These are phyloP conservation scores for Naganishia liquefaciens DNA, from an alignment of 1,284 basidiomycete genomes.

Conservation along the genomic window DNA sequence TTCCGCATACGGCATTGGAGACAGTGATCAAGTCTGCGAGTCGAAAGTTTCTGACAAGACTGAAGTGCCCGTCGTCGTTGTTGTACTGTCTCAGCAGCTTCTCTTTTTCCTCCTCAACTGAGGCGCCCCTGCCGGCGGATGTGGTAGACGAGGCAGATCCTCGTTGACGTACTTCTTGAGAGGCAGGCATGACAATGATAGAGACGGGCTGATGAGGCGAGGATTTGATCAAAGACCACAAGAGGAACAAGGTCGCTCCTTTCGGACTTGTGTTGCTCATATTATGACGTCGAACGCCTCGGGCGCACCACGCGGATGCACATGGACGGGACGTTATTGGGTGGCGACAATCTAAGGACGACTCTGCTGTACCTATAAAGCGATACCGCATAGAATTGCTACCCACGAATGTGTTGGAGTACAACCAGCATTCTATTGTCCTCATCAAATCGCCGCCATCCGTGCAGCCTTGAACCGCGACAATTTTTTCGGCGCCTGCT, in stretches of 20 bases:
- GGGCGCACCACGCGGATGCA: conserved; percentile 1
- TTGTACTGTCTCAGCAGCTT: conserved; percentile 72
- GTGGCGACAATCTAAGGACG: no score
- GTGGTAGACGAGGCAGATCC: neutral
- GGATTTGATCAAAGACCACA: neutral
- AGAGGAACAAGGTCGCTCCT: neutral
- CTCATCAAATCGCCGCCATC: conserved; percentile 3
- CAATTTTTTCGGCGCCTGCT: conserved; percentile 22
- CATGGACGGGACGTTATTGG: neutral
- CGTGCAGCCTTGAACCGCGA: conserved; percentile 33
- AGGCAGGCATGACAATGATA: conserved; percentile 5
- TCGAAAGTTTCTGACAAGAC: conserved; percentile 94
- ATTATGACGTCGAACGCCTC: no score
- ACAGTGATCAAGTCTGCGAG: conserved; percentile 98
- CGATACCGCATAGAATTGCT: no score
- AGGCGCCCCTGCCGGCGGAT: conserved; percentile 17
- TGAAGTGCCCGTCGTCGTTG: conserved; percentile 89
- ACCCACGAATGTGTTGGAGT: no score
- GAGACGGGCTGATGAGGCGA: neutral
- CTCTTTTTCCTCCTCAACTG: conserved; percentile 55
- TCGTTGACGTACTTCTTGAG: conserved; percentile 16
- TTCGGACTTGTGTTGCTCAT: neutral
- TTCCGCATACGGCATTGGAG: conserved; percentile 98
- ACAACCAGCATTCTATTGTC: neutral
- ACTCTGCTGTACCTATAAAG: no score